Conservation (phyloP, 768 basidiomycete species). For the Mycena chlorophos region DNA sequence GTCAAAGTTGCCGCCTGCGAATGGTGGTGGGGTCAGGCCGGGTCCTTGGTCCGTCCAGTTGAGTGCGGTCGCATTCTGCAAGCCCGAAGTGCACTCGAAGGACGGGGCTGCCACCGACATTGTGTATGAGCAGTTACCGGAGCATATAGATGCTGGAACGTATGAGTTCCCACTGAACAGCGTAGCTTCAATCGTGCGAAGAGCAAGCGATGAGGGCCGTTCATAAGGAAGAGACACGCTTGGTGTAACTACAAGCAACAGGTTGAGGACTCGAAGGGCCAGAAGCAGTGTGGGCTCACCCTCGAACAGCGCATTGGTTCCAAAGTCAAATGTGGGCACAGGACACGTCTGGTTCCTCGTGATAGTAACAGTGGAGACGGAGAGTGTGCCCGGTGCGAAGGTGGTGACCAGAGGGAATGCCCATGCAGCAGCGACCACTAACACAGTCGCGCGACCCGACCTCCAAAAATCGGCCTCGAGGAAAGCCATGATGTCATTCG, state of each 20-base stretch:
- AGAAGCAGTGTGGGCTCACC: background rate
- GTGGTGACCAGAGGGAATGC: constrained; percentile 8
- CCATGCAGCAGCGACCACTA: background rate
- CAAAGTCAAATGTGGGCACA: constrained; percentile 6
- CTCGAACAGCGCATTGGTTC: background rate
- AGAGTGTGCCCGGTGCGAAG: constrained; percentile 8
- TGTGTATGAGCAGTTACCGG: constrained; percentile 3
- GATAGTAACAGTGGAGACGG: background rate
- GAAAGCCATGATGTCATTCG: constrained; percentile 1
- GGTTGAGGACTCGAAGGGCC: background rate
- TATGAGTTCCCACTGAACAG: constrained; percentile 1
- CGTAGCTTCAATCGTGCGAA: background rate
- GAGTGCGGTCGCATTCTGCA: background rate
- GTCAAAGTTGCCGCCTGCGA: background rate
- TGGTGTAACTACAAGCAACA: no score
- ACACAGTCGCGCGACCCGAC: background rate
- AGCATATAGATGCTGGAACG: background rate
- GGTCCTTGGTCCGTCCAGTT: background rate
- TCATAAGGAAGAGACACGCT: background rate
- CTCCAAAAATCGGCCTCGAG: constrained; percentile 5
- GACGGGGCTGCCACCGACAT: constrained; percentile 5
- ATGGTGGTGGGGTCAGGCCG: background rate
- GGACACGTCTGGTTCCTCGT: background rate
- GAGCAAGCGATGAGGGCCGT: background rate
- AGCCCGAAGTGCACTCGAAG: background rate